These are phyloP conservation scores for Hypoxylon sp. DNA, from an alignment of 2,329 filamentous ascomycete genomes.

Conservation along the genomic window DNA sequence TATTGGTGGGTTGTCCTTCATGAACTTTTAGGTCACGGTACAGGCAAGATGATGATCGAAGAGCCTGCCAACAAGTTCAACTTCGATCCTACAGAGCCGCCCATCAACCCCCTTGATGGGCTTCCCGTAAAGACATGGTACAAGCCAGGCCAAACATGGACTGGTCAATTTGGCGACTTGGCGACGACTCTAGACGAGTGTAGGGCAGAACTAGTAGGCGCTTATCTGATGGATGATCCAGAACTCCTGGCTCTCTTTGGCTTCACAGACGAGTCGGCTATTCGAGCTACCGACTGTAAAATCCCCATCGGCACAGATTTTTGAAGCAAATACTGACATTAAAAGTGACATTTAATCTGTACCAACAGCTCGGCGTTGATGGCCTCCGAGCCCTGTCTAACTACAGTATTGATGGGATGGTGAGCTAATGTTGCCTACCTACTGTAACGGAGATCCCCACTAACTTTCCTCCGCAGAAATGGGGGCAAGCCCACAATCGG, in stretches of 20 bases:
- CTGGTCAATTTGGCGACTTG: slow-evolving; percentile 70
- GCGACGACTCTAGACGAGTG: slow-evolving; percentile 74
- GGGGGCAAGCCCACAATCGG: slow-evolving; percentile 61
- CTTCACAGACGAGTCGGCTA: slow-evolving; percentile 55
- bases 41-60: slow-evolving; percentile 73
- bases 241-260: slow-evolving; percentile 63
- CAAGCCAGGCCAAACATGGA: slow-evolving; percentile 75
- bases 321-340: slow-evolving; percentile 25
- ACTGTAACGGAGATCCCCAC: slow-evolving; percentile 1
- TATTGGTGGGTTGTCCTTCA: slow-evolving; percentile 81
- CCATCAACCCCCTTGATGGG: slow-evolving; percentile 68
- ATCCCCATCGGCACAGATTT: slow-evolving; percentile 1
- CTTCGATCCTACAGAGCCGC: slow-evolving; percentile 71
- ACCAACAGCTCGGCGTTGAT: slow-evolving; percentile 60
- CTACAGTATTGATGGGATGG: slow-evolving; percentile 56
- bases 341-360: slow-evolving; percentile 59
- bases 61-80: slow-evolving; percentile 69
- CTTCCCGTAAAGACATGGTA: slow-evolving; percentile 71
- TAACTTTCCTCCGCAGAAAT: slow-evolving; percentile 54
- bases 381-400: slow-evolving; percentile 59
- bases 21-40: slow-evolving; percentile 76
- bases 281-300: slow-evolving; percentile 58
- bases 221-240: slow-evolving; percentile 61
- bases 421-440: slow-evolving; percentile 38
- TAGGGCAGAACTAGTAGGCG: slow-evolving; percentile 60